phyloP scores from a whole-genome alignment of 2,329 filamentous ascomycete genomes.

The Clonostachys rhizophaga region DNA sequence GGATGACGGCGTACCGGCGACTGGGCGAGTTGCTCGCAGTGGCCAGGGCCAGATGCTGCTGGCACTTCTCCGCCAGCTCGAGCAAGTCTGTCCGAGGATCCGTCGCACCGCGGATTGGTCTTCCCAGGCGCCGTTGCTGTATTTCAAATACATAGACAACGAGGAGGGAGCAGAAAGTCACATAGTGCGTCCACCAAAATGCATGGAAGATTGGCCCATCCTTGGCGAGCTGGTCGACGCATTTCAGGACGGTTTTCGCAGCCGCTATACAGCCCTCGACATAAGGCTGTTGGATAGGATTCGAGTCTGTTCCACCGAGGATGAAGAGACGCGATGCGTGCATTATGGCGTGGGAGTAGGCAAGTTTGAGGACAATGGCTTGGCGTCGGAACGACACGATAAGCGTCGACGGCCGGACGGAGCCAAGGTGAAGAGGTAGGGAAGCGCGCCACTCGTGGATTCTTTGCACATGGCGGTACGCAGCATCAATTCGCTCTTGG shows the following conservation, averaged over 20 bases:
- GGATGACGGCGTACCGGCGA: slow-evolving; percentile 10
- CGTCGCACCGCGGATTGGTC: neutral
- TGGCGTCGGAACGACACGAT: slow-evolving; percentile 41
- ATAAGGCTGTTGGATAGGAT: neutral
- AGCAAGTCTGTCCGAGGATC: slow-evolving; percentile 18
- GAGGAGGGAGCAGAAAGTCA: slow-evolving; percentile 46
- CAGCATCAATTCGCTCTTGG: slow-evolving; percentile 26
- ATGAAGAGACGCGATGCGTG: slow-evolving; percentile 51
- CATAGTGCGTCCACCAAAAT: slow-evolving; percentile 50
- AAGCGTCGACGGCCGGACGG: slow-evolving; percentile 35
- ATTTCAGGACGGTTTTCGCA: slow-evolving; percentile 36
- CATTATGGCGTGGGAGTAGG: slow-evolving; percentile 50
- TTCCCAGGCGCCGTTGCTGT: slow-evolving; percentile 20
- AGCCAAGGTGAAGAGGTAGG: slow-evolving; percentile 35
- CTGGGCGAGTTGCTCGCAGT: slow-evolving; percentile 11
- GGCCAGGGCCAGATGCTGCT: slow-evolving; percentile 2
- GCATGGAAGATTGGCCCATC: slow-evolving; percentile 36
- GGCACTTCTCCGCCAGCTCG: slow-evolving; percentile 27
- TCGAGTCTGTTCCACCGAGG: slow-evolving; percentile 19
- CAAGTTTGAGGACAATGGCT: slow-evolving; percentile 46
- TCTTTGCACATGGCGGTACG: slow-evolving; percentile 26
- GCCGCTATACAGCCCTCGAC: slow-evolving; percentile 33
- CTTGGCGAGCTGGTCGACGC: slow-evolving; percentile 31
- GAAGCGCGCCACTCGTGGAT: slow-evolving; percentile 30
- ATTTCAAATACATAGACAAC: slow-evolving; percentile 51